Base-by-base conservation (phyloP, 2,329 filamentous ascomycete genomes). In the Diaporthe nobilis region DNA sequence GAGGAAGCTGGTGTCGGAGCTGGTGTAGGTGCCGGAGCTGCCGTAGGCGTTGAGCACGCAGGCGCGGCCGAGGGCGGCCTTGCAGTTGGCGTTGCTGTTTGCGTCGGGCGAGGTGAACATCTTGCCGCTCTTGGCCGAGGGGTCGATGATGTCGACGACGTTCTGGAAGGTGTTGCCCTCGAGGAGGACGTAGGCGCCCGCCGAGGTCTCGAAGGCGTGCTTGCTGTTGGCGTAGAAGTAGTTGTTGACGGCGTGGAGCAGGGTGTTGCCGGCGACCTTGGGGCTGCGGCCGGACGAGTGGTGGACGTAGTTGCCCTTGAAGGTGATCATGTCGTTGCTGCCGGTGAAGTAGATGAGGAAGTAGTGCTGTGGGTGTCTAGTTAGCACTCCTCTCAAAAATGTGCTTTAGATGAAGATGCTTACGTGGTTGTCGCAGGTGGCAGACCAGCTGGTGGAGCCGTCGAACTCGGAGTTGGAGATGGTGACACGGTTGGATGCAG, bases 291-390 rank as follows among this genome's bases (percentile, higher is more conserved):
- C 90, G n/a, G 86, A 87, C 60, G 87, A 88, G 82, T 90, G 85
- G 86, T 91, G 88, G 80, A 92, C 85, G 85, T 91, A 91, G 87
- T 92, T 92, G 78, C 86, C 85, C 85, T 90, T 89, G 81, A 92
- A 80, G 78, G 90, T 92, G 80, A 92, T 84, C 78, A 88, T 79
- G 80, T 92, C 90, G 81, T 83, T 51, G 25, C 85, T 84, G 31
- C 91, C 90, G 55, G 85, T 87, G 70, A 92, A 85, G 85, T 90
- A 91, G 78, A 91, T 82, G 42, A 83, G 86, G 89, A 90, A 92
- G 87, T 92, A 92, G 83, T 91, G 90, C 61, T 65, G 42, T 8
- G 15, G 4, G 1, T 65, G 5, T 10, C 31, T 22, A 20, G 25
- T 63, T 63, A 63, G 60, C 12, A 25, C 3, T 17, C 12, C 17